Base-by-base conservation (phyloP, 345 rosid genomes). In the Litchi chinensis region DNA sequence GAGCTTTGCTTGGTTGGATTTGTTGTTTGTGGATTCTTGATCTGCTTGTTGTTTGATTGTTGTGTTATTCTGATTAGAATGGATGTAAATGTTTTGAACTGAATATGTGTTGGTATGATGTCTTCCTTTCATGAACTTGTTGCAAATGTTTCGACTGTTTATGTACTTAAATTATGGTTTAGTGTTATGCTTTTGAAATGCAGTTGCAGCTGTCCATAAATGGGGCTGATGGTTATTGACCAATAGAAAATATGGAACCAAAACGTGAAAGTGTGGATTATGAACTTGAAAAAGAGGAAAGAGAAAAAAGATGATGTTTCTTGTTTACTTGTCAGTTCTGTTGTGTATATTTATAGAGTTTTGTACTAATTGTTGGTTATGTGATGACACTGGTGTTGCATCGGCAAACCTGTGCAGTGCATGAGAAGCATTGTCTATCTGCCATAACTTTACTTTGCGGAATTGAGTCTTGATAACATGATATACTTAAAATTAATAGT, bases 1-100 rank as follows among this genome's bases (percentile, higher is more conserved):
- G 10, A 6, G 13, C 67, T 70, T 56, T 60, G 19, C 65, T 70
- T 76, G 37, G 24, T 77, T 80, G n/a, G 24, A 56, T 52, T 41
- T 79, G 44, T 26, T 15, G 24, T 43, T 73, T 69, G 6, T 28
- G 63, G 60, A 37, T 21, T 46, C 15, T 15, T 59, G 65, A 54
- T 82, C 26, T 62, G 15, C 65, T 18, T 6, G 26, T 65, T 50
- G 5, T 0, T 52, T 52, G 12, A 16, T 18, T 70, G 63, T 18
- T 46, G 41, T 2, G 5, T 10, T 46, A 32, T 70, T 26, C 40
- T 22, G 48, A 26, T 71, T 32, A 32, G 50, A 54, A 43, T 54
- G 4, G 37, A 32, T 46, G 18, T 10, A 52, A 9, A 71, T 21
- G 68, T 13, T 37, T 60, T 22, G 5, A 43, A 10, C 40, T 63